Percentiles rank a stretch among this genome's conserved stretches.
These are phyloP conservation scores for Malassezia psittaci DNA, from an alignment of 1,284 basidiomycete genomes.

Conservation along the genomic window DNA sequence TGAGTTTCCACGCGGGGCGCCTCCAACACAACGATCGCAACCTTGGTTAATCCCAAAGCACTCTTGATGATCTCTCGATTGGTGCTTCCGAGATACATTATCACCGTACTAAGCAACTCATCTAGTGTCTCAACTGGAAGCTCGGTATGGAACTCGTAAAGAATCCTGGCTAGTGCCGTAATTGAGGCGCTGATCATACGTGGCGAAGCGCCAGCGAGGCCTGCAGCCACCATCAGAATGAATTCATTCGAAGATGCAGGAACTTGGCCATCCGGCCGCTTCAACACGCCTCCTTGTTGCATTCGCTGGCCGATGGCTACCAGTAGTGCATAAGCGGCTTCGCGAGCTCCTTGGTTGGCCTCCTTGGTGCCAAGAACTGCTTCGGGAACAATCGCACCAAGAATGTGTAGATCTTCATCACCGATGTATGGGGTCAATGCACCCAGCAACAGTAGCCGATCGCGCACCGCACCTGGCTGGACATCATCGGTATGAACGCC, in stretches of 20 bases:
- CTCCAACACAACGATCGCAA: constrained; percentile 75
- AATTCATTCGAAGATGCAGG: constrained; percentile 80
- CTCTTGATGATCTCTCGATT: constrained; percentile 98
- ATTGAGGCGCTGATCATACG: constrained; percentile 98
- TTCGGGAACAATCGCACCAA: constrained; percentile 84
- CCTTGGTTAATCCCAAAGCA: constrained; percentile 86
- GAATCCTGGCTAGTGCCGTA: constrained; percentile 79
- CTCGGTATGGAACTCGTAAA: constrained; percentile 80
- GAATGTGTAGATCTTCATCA: constrained; percentile 64
- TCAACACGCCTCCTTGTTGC: constrained; percentile 72
- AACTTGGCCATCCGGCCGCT: constrained; percentile 54
- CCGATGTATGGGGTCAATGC: constrained; percentile 66
- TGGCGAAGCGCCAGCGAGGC: constrained; percentile 79
- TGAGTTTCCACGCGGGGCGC: constrained; percentile 63
- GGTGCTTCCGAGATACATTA: constrained; percentile 79
- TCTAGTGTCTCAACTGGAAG: constrained; percentile 67
- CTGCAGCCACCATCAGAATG: constrained; percentile 92
- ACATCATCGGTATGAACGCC: constrained; percentile 52
- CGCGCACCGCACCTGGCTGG: constrained; percentile 73
- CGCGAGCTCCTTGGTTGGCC: constrained; percentile 81
- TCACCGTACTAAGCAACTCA: constrained; percentile 75
- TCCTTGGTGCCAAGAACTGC: constrained; percentile 96
- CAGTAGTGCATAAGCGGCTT: constrained; percentile 79
- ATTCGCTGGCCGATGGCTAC: constrained; percentile 89
- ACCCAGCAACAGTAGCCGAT: constrained; percentile 66